Conservation (phyloP, 345 rosid species). For the Eucalyptus regnans region DNA sequence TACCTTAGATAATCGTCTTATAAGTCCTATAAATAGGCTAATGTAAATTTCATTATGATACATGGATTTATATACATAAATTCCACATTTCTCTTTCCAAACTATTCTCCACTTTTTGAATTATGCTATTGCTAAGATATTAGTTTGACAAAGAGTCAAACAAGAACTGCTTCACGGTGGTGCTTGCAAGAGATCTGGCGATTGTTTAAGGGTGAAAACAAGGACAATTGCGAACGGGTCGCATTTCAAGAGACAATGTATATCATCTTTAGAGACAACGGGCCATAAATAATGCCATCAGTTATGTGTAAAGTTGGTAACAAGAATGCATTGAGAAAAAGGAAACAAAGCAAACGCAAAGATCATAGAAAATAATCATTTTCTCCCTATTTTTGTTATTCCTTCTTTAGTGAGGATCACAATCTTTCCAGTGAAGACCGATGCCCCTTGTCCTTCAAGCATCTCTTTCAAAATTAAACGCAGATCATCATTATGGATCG, state of each 20-base stretch:
- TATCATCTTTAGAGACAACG: not conserved
- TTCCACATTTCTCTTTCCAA: no score
- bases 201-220: not conserved
- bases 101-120: no score
- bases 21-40: no score
- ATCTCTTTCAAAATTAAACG: not conserved
- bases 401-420: not conserved
- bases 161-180: constrained; percentile 1
- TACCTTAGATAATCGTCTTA: no score
- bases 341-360: no score
- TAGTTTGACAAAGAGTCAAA: not conserved
- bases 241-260: not conserved
- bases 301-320: no score
- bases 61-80: no score
- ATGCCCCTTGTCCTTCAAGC: not conserved
- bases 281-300: no score
- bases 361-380: no score
- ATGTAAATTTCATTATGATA: no score
- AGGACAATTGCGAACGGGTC: not conserved
- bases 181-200: not conserved
- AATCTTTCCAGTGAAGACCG: not conserved
- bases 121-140: not conserved
- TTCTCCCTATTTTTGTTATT: not conserved
- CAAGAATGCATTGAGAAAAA: no score
- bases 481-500: not conserved